Conservation (phyloP, 768 basidiomycete genomes). For the Mycena polygramma region DNA sequence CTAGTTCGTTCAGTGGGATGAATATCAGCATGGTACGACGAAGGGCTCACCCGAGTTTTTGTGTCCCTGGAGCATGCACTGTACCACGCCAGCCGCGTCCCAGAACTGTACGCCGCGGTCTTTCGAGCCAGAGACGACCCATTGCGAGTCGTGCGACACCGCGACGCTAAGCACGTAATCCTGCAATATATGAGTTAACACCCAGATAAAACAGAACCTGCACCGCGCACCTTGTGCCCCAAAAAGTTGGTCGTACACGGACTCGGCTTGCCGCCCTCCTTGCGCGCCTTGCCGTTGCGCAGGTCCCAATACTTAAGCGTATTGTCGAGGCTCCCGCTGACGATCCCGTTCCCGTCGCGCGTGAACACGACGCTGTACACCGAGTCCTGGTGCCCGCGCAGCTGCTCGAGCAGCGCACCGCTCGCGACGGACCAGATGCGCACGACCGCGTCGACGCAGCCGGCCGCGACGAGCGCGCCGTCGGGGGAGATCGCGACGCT, state of each 20-base stretch:
- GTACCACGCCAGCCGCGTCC: conserved; percentile 82
- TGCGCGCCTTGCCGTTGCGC: conserved; percentile 64
- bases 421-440: conserved; percentile 75
- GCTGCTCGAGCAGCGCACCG: conserved; percentile 75
- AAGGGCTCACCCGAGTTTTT: conserved; percentile 64
- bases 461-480: conserved; percentile 63
- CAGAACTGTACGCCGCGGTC: conserved; percentile 97
- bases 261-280: conserved; percentile 55
- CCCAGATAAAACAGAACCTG: neutral
- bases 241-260: conserved; percentile 78
- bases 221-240: conserved; percentile 81
- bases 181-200: conserved; percentile 29
- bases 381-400: conserved; percentile 85
- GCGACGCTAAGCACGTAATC: conserved; percentile 48
- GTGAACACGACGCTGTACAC: conserved; percentile 95
- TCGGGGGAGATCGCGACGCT: conserved; percentile 74
- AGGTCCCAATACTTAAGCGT: conserved; percentile 92
- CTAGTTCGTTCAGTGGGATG: conserved; percentile 38
- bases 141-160: conserved; percentile 91
- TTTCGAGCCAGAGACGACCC: conserved; percentile 95
- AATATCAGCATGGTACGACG: neutral
- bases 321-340: conserved; percentile 93
- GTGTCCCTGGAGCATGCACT: conserved; percentile 91
- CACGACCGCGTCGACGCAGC: conserved; percentile 67
- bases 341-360: conserved; percentile 90